A percentile compares a stretch with the other conserved stretches of the same genome.
Conservation (phyloP, 2,329 filamentous ascomycete genomes). For the Nothophoma quercina region DNA sequence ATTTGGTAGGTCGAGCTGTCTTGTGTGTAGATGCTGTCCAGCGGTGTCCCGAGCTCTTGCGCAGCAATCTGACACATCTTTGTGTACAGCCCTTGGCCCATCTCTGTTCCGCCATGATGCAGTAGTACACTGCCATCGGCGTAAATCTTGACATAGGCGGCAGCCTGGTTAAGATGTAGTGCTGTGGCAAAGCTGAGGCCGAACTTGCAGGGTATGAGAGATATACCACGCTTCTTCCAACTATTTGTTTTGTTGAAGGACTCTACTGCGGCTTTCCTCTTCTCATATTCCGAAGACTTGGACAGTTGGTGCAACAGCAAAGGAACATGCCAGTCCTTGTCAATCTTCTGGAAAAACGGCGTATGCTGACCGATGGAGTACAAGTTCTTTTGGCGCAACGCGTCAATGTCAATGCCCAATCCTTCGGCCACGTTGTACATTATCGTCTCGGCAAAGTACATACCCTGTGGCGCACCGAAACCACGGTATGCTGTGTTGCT, state of each 20-base stretch:
- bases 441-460: conserved; percentile 88
- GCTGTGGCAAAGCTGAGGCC: conserved; percentile 92
- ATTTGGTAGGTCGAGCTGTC: conserved; percentile 86
- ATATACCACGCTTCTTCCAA: conserved; percentile 90
- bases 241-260: conserved; percentile 83
- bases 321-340: conserved; percentile 87
- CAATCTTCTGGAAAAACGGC: conserved; percentile 86
- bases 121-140: conserved; percentile 91
- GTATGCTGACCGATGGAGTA: conserved; percentile 79
- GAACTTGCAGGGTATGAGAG: conserved; percentile 92
- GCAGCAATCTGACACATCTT: conserved; percentile 97
- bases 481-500: conserved; percentile 96
- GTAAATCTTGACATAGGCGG: conserved; percentile 92
- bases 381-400: conserved; percentile 82
- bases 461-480: conserved; percentile 92
- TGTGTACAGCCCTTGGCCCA: conserved; percentile 95
- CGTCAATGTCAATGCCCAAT: conserved; percentile 82
- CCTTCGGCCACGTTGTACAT: conserved; percentile 90
- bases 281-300: conserved; percentile 74
- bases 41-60: conserved; percentile 83
- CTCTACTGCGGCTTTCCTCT: conserved; percentile 71
- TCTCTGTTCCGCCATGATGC: conserved; percentile 94
- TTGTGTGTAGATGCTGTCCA: conserved; percentile 85
- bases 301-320: conserved; percentile 88
- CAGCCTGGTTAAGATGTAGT: conserved; percentile 92